Evolutionary conservation across 2,329 filamentous ascomycete genomes (phyloP), one percentile per base, ranked within the genome.

Genomic region (Penicillium sp.): DNA sequence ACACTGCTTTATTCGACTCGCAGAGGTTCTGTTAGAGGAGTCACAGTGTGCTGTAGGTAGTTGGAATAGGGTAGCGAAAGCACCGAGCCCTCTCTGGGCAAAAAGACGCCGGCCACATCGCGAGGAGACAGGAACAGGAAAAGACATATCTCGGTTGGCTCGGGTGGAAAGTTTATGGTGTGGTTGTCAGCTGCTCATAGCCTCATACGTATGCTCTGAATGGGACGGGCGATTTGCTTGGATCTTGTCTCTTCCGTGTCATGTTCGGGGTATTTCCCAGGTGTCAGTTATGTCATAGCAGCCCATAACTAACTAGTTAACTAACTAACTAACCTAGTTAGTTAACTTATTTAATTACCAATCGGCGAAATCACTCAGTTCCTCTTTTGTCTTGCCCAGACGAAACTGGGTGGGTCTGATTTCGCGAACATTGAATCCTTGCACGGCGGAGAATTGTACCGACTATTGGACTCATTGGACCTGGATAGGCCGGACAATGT

Each of bases 381-480:
- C 36, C 40, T 33, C 47, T 18, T 36, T n/a, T 35, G 49, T 13
- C 24, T 53, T 49, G 50, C 36, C 50, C 13, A 44, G 41, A 56
- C 35, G 55, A 43, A 53, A 33, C 43, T 49, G 50, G 33, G 56
- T 49, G 50, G 33, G 56, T 41, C n/a, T 22, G 9, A 41, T 19
- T 31, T 46, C 24, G 13, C 24, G 16, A 54, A 63, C 65, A 67
- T 66, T 66, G 65, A 33, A 49, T 35, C 14, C 19, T 46, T 27
- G 43, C 24, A 46, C 24, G 22, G 27, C 24, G 22, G 43, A 14
- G 9, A 10, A n/a, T 24, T 46, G 43, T 3, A 44, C 19, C 3
- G 43, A 46, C 43, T 46, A 46, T 31, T 46, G 11, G 19, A 43
- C 14, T 19, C 19, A 43, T 19, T 43, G 24, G 43, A 46, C 24